phyloP scores from a whole-genome alignment of 2,329 filamentous ascomycete genomes.

The Penicillium glabrum region DNA sequence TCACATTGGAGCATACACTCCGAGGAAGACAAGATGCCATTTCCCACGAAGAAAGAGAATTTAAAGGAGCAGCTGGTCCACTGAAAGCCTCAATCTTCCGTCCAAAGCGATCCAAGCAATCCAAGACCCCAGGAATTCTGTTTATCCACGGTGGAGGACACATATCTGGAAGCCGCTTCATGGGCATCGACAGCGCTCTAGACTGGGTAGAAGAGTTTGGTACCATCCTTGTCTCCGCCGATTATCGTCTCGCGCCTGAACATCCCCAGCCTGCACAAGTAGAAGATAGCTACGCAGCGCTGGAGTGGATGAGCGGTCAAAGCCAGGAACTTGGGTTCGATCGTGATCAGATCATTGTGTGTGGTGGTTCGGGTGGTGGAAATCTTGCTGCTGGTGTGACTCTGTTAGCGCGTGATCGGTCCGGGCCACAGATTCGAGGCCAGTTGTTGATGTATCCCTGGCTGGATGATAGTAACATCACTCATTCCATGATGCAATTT shows the following conservation, averaged over 20 bases:
- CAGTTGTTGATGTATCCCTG: conserved; percentile 19
- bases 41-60: background rate
- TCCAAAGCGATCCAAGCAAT: background rate
- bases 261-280: conserved; percentile 64
- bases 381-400: conserved; percentile 36
- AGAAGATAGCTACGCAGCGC: conserved; percentile 64
- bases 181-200: conserved; percentile 63
- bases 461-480: conserved; percentile 15
- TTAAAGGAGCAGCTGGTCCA: background rate
- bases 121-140: conserved; percentile 53
- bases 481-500: conserved; percentile 10
- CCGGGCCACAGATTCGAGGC: conserved; percentile 13
- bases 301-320: conserved; percentile 60
- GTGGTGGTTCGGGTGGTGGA: conserved; percentile 65
- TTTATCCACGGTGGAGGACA: conserved; percentile 70
- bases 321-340: conserved; percentile 61
- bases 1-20: background rate
- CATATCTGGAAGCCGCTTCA: conserved; percentile 61
- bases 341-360: conserved; percentile 55
- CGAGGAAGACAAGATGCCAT: background rate
- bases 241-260: conserved; percentile 67
- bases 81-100: conserved; percentile 1
- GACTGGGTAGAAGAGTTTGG: conserved; percentile 54
- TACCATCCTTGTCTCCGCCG: conserved; percentile 62
- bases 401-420: conserved; percentile 17